Evolutionary conservation across 805 yeast genomes (phyloP), one percentile per base, ranked within the genome.

Genomic region (Monosporozyma aerobia): DNA sequence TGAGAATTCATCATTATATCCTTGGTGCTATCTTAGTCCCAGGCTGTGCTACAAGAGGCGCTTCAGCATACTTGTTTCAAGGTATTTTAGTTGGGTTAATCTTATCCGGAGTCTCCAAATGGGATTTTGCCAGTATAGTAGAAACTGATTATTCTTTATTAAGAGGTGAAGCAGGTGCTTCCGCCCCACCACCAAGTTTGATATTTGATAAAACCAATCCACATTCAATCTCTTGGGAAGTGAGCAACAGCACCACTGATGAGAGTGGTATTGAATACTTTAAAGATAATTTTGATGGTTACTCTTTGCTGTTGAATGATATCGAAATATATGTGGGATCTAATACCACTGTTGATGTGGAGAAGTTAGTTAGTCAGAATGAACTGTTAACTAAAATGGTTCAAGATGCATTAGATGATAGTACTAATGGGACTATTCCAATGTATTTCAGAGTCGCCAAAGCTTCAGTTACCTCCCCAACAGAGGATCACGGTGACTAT

Each of bases 51-150:
- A 86, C 92, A 0, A 73, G 81, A 57, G 90, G 94, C 0, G 63
- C 78, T 43, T 74, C 87, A 0, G 90, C 90, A 0, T 73, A 85
- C 58, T 60, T 85, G 8, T 85, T 87, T 63, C 97, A 90, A 64
- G 98, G 97, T 2, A 77, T 92, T 0, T 70, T 92, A 25, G 65
- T 88, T 0, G 99, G 97, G 0, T 72, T 92, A 46, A 76, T 86
- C 49, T 73, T 90, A 5, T 85, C 90, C 23, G 99, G 99, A 0
- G 81, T 88, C 1, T 80, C 95, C 0, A 73, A 95, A 52, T 92
- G 99, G 99, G 97, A 94, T 52, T 82, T 86, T 61, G 97, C 95
- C 2, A 82, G 96, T 13, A 81, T 92, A 53, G 81, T 87, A 1
- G 97, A 92, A 63, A 87, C 96, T 0, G 77, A 77, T 27, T 69